Evolutionary conservation across 2,329 filamentous ascomycete species (phyloP).

Genomic region (Blastomyces parvus): DNA sequence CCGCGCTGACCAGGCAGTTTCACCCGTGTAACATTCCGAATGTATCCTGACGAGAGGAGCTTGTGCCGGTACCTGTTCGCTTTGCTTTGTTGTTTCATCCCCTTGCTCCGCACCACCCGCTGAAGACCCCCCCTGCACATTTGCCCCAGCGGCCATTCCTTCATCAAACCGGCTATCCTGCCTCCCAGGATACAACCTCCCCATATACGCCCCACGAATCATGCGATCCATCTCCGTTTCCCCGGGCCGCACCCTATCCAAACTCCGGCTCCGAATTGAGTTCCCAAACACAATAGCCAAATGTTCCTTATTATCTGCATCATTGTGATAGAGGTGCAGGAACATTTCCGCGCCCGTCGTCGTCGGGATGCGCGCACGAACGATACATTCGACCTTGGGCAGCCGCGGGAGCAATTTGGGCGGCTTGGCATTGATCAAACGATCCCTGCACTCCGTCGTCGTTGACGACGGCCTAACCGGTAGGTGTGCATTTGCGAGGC

Average conservation of each 20-base stretch:
- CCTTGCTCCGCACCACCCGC: conserved; percentile 2
- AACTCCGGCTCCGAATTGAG: conserved; percentile 62
- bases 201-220: conserved; percentile 87
- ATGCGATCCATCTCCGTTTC: conserved; percentile 57
- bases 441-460: conserved; percentile 17
- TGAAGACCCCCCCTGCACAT: conserved; percentile 7
- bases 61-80: conserved; percentile 12
- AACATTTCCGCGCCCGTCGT: conserved; percentile 93
- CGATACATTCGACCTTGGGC: conserved; percentile 83
- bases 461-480: conserved; percentile 23
- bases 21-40: conserved; percentile 95
- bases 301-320: conserved; percentile 89
- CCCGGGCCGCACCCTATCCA: conserved; percentile 37
- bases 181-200: conserved; percentile 74
- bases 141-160: conserved; percentile 9
- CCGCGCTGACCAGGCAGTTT: conserved; percentile 95
- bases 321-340: conserved; percentile 87
- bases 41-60: conserved; percentile 85
- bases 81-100: conserved; percentile 14
- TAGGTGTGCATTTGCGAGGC: conserved; percentile 28
- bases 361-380: conserved; percentile 89
- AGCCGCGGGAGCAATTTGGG: conserved; percentile 66
- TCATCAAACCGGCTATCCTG: conserved; percentile 59
- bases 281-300: conserved; percentile 93
- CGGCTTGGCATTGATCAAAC: conserved; percentile 40